These are phyloP conservation scores for Neofusicoccum sp. DNA, from an alignment of 2,329 filamentous ascomycete species.

Conservation along the genomic window DNA sequence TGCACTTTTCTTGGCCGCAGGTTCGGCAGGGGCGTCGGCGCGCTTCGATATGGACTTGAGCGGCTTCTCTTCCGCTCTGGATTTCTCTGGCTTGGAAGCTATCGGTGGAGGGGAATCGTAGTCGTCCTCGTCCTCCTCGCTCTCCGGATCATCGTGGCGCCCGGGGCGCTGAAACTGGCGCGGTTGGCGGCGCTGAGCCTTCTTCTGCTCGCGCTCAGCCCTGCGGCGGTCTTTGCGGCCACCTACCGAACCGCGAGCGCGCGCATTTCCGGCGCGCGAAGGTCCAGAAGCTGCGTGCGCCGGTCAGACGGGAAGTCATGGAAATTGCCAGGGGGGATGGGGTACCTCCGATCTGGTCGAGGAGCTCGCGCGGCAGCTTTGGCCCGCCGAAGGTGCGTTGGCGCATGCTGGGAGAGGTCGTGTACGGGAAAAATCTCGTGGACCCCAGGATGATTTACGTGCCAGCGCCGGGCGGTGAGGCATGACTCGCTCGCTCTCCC, in stretches of 20 bases:
- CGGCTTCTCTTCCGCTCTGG: conserved; percentile 31
- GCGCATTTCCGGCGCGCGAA: conserved; percentile 26
- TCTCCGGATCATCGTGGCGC: conserved; percentile 6
- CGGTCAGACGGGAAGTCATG: not conserved
- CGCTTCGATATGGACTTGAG: conserved; percentile 41
- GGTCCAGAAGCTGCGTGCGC: conserved; percentile 24
- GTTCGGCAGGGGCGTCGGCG: conserved; percentile 24
- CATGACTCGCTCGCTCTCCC: conserved; percentile 22
- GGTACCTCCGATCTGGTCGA: conserved; percentile 46
- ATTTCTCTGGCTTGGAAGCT: conserved; percentile 25
- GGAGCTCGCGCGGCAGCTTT: conserved; percentile 49
- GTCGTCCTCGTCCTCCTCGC: conserved; percentile 30
- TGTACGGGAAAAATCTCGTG: conserved; percentile 30
- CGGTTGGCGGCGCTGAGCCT: conserved; percentile 42
- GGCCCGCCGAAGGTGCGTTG: conserved; percentile 40
- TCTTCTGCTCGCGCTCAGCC: conserved; percentile 65
- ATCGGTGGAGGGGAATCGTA: conserved; percentile 24
- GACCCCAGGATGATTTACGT: conserved; percentile 10
- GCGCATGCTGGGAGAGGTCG: conserved; percentile 36
- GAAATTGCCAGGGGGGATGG: conserved; percentile 9
- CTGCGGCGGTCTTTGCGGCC: conserved; percentile 69
- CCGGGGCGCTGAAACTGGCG: not conserved
- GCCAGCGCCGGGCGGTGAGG: not conserved
- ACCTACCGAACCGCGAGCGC: conserved; percentile 32
- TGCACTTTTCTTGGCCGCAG: not conserved